Base-by-base conservation (phyloP, 1,139 yeast genomes). In the Candida freyschussii region DNA sequence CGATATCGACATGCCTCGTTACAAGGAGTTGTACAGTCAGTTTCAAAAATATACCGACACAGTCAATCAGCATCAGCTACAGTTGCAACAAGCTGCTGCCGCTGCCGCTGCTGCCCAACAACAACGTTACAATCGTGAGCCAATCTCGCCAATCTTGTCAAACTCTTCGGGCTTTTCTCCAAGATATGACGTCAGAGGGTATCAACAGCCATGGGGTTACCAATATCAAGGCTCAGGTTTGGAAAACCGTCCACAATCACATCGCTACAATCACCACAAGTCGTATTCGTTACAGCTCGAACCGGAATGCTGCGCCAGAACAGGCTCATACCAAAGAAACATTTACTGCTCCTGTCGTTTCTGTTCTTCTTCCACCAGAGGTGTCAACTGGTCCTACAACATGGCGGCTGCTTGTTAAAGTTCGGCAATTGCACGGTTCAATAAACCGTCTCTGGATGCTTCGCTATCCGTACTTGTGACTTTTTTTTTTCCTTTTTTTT, bases 321-420 rank as follows among this genome's bases (percentile, higher is more conserved):
- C 52, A 11, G 54, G 54, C 4, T 43, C 50, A n/a, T 34, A 31
- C 20, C 41, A 42, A 17, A 45, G 34, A 29, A 33, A 36, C 22
- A 31, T 34, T 21, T 45, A 41, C 30, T 50, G 54, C 22, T 31
- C 40, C 8, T 50, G 54, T 37, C 37, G 38, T 17, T 48, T 28
- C 36, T 50, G 54, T 27, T 36, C 44, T 7, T 27, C 39, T 14
- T 36, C 41, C 7, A 7, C 45, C 17, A 44, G 37, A 34, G 30
- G 30, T 6, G 46, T 46, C 29, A 50, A 48, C 29, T 50, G 53
- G 53, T 28, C 43, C 17, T 41, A 41, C 26, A 43, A 35, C 23
- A 33, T 41, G 18, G 40, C 48, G 18, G 36, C 47, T 24, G 50
- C 40, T 28, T 41, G 34, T 24, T 44, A 17, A 32, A n/a, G n/a